Evolutionary conservation across 345 rosid genomes (phyloP).

Genomic region (Rhodomyrtus tomentosa): DNA sequence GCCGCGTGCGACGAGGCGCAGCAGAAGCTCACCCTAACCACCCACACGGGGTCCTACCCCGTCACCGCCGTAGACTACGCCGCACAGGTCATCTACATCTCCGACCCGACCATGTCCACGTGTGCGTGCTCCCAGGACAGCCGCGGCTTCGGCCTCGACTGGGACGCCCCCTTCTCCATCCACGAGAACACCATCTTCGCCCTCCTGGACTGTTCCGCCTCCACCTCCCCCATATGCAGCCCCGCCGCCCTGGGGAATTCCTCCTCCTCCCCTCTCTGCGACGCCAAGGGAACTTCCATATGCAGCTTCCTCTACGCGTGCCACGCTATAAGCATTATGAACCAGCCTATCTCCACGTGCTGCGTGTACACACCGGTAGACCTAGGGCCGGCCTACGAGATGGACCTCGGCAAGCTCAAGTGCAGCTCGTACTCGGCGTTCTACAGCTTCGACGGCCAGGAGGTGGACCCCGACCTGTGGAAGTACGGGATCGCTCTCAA

Average conservation of each 20-base stretch:
- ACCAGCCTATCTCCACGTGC: conserved; percentile 73
- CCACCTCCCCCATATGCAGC: conserved; percentile 44
- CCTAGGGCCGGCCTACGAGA: conserved; percentile 76
- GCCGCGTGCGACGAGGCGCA: conserved; percentile 29
- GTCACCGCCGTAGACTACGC: conserved; percentile 56
- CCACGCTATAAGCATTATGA: conserved; percentile 55
- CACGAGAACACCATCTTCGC: conserved; percentile 66
- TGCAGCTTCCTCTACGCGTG: conserved; percentile 77
- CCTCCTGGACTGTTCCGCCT: conserved; percentile 61
- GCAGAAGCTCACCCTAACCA: conserved; percentile 44
- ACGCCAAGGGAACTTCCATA: conserved; percentile 59
- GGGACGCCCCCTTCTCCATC: conserved; percentile 86
- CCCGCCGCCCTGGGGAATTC: conserved; percentile 6
- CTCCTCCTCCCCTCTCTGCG: conserved; percentile 41
- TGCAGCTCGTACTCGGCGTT: conserved; percentile 72
- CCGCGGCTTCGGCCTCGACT: conserved; percentile 74
- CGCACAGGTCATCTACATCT: conserved; percentile 44
- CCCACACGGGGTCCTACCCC: conserved; percentile 76
- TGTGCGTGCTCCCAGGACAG: conserved; percentile 73
- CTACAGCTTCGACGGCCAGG: conserved; percentile 73
- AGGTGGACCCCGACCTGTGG: conserved; percentile 72
- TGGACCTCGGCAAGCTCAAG: conserved; percentile 54
- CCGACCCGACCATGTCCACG: conserved; percentile 84
- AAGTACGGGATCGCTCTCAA: conserved; percentile 74
- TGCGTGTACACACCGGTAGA: conserved; percentile 83